phyloP scores from a whole-genome alignment of 2,329 filamentous ascomycete species.

The Ophiocordyceps camponoti-rufipedis region DNA sequence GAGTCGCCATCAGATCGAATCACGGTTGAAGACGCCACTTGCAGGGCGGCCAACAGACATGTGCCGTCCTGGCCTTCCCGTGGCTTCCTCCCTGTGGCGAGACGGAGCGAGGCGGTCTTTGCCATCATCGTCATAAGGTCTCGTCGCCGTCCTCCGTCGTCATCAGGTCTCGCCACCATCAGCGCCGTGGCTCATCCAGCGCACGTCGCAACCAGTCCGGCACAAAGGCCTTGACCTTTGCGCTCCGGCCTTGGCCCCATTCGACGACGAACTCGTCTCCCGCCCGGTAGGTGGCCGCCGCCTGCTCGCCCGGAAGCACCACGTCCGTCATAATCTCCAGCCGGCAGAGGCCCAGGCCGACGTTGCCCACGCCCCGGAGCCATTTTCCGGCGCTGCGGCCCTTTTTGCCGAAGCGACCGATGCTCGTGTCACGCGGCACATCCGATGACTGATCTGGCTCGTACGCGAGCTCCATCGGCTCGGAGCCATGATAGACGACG shows the following conservation, averaged over 20 bases:
- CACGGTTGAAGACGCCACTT: neutral
- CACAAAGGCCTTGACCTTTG: slow-evolving; percentile 63
- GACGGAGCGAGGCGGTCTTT: neutral
- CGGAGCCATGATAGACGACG: slow-evolving; percentile 41
- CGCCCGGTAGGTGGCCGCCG: slow-evolving; percentile 41
- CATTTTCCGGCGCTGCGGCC: slow-evolving; percentile 67
- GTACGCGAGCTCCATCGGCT: slow-evolving; percentile 27
- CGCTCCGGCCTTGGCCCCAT: slow-evolving; percentile 22
- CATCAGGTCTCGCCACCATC: neutral
- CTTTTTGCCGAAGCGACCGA: slow-evolving; percentile 32
- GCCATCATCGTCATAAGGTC: no score
- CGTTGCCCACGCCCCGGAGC: slow-evolving; percentile 60
- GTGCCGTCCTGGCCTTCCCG: neutral
- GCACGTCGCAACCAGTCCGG: slow-evolving; percentile 50
- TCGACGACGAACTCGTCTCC: slow-evolving; percentile 44
- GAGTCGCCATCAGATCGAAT: neutral
- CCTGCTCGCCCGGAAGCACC: slow-evolving; percentile 47
- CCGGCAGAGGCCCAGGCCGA: slow-evolving; percentile 74
- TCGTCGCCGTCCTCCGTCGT: no score
- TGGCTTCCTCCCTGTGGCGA: neutral
- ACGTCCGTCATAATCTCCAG: slow-evolving; percentile 83
- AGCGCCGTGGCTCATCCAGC: slow-evolving; percentile 13
- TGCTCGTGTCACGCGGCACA: slow-evolving; percentile 25
- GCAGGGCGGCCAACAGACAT: neutral
- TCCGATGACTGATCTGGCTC: slow-evolving; percentile 14